These are phyloP conservation scores for Physcomitrellopsis africana DNA, from an alignment of 225 moss, liverwort and hornwort species.

Conservation along the genomic window DNA sequence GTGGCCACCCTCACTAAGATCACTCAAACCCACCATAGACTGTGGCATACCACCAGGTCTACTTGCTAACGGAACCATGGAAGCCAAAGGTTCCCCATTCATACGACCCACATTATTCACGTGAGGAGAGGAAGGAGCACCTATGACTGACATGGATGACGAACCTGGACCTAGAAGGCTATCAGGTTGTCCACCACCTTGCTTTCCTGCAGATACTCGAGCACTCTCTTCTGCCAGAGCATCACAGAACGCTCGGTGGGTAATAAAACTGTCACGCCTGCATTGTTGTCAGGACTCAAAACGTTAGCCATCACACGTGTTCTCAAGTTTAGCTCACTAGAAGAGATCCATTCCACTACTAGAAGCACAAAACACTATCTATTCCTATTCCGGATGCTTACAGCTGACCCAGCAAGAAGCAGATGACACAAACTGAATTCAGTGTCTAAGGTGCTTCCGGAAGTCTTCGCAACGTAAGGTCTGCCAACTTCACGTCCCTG, in stretches of 20 bases:
- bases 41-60: slow-evolving; percentile 71
- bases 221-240: slow-evolving; percentile 99
- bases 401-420: slow-evolving; percentile 14
- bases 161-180: slow-evolving; percentile 80
- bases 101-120: slow-evolving; percentile 73
- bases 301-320: slow-evolving; percentile 27
- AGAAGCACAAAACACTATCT: slow-evolving; percentile 15
- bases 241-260: slow-evolving; percentile 98
- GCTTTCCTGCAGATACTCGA: slow-evolving; percentile 91
- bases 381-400: neutral
- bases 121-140: slow-evolving; percentile 90
- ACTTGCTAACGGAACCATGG: slow-evolving; percentile 60
- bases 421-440: neutral
- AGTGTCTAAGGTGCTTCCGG: neutral
- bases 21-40: slow-evolving; percentile 62
- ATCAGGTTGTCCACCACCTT: slow-evolving; percentile 81
- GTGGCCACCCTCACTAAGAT: slow-evolving; percentile 69
- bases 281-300: slow-evolving; percentile 20
- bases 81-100: slow-evolving; percentile 79
- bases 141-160: slow-evolving; percentile 84
- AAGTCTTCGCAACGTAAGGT: slow-evolving; percentile 24
- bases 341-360: neutral
- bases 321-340: neutral
- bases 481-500: neutral
- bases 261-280: slow-evolving; percentile 99